Evolutionary conservation across 163 green algal species (phyloP).

Genomic region (Chlorella variabilis): DNA sequence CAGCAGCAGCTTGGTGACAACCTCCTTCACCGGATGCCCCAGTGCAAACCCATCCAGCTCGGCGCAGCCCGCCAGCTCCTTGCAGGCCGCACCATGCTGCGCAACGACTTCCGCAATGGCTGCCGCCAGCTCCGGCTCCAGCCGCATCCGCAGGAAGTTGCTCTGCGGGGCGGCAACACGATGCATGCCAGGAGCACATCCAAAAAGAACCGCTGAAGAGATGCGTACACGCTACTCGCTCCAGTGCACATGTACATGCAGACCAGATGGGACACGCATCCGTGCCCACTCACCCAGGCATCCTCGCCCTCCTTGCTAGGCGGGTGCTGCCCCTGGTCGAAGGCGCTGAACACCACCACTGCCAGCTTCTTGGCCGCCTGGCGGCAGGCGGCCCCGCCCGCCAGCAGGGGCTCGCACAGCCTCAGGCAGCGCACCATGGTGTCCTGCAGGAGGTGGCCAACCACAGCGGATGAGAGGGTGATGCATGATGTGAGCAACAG

Average conservation of each 20-base stretch:
- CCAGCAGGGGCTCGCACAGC: conserved; percentile 6
- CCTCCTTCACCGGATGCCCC: not conserved
- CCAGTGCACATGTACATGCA: no score
- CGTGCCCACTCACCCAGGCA: not conserved
- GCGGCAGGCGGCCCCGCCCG: not conserved
- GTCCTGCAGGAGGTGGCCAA: not conserved
- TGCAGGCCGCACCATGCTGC: not conserved
- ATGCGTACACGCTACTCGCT: no score
- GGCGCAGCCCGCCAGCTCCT: not conserved
- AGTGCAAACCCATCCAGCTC: not conserved
- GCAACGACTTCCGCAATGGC: not conserved
- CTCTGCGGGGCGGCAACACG: not conserved
- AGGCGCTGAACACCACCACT: conserved; percentile 10
- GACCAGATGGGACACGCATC: no score
- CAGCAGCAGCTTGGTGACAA: conserved; percentile 1
- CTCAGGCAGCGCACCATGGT: not conserved
- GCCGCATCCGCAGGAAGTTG: not conserved
- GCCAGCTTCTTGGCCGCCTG: conserved; percentile 13
- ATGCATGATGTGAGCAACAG: no score
- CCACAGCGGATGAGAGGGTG: no score
- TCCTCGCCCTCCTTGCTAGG: conserved; percentile 2
- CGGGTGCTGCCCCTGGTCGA: not conserved
- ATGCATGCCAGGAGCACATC: not conserved
- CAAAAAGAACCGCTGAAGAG: no score
- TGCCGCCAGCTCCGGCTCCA: not conserved